A percentile compares a stretch with the other conserved stretches of the same genome.
Evolutionary conservation across 2,329 filamentous ascomycete genomes (phyloP).

Genomic region (Grosmannia serpens): DNA sequence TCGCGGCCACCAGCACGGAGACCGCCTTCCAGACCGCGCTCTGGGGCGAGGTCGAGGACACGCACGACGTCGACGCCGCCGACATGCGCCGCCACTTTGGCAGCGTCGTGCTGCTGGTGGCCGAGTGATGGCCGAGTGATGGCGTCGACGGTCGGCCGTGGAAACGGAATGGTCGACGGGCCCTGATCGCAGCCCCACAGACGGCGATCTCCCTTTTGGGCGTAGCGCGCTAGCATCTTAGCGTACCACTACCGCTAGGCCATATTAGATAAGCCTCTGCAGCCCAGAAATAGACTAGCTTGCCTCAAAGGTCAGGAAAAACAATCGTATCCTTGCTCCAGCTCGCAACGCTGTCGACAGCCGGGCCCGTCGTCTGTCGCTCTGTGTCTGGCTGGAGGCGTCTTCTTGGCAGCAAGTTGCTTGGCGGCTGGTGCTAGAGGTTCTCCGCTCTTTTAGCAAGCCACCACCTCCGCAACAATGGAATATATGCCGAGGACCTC

Average conservation of each 20-base stretch:
- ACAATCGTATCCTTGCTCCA: no score
- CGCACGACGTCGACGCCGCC: slow-evolving; percentile 90
- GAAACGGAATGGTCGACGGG: no score
- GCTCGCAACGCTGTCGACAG: no score
- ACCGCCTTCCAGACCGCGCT: slow-evolving; percentile 79
- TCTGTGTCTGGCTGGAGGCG: no score
- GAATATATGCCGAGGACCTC: background rate
- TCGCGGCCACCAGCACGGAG: slow-evolving; percentile 67
- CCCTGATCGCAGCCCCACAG: background rate
- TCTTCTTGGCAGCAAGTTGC: no score
- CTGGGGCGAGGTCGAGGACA: slow-evolving; percentile 97
- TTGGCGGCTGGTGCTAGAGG: background rate
- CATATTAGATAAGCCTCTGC: no score
- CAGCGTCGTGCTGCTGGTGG: slow-evolving; percentile 61
- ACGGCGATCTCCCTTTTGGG: background rate
- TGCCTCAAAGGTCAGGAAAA: no score
- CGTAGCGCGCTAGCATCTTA: no score
- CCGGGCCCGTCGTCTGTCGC: no score
- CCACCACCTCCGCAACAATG: background rate
- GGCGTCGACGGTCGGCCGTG: background rate
- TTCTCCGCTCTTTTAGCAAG: background rate
- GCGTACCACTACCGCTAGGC: no score
- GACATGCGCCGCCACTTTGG: slow-evolving; percentile 81
- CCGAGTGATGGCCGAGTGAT: background rate
- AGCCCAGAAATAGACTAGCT: no score